These are phyloP conservation scores for Aphanomyces stellatus DNA, from an alignment of 352 stramenopile species.

Conservation along the genomic window DNA sequence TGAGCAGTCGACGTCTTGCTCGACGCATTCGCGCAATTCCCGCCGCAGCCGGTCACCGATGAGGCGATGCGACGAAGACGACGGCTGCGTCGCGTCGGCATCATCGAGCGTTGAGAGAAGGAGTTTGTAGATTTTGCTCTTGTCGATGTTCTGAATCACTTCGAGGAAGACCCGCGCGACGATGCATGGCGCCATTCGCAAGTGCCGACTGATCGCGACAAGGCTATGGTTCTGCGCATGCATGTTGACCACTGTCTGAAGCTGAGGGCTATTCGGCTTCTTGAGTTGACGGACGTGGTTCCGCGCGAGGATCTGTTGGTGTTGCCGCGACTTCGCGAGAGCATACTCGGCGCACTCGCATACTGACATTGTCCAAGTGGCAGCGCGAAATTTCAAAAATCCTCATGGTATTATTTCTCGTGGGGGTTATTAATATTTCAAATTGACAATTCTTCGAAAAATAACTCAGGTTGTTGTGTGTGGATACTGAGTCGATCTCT, in stretches of 20 bases:
- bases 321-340: not conserved
- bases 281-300: not conserved
- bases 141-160: conserved; percentile 42
- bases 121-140: conserved; percentile 54
- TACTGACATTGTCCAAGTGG: too few species aligned
- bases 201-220: conserved; percentile 4
- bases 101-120: conserved; percentile 46
- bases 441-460: too few species aligned
- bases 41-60: conserved; percentile 24
- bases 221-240: not conserved
- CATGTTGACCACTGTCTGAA: conserved; percentile 8
- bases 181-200: conserved; percentile 42
- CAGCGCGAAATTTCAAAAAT: too few species aligned
- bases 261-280: not conserved
- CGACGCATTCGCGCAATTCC: conserved; percentile 48
- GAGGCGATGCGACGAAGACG: too few species aligned
- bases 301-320: not conserved
- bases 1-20: conserved; percentile 62
- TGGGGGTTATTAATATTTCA: too few species aligned
- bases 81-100: conserved; percentile 1
- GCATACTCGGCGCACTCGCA: not conserved
- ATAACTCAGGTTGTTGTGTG: too few species aligned
- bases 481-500: not conserved
- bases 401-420: too few species aligned
- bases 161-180: conserved; percentile 53